Evolutionary conservation across 371 early-diverging fungal species (phyloP).

Genomic region (Mucor ambiguus): DNA sequence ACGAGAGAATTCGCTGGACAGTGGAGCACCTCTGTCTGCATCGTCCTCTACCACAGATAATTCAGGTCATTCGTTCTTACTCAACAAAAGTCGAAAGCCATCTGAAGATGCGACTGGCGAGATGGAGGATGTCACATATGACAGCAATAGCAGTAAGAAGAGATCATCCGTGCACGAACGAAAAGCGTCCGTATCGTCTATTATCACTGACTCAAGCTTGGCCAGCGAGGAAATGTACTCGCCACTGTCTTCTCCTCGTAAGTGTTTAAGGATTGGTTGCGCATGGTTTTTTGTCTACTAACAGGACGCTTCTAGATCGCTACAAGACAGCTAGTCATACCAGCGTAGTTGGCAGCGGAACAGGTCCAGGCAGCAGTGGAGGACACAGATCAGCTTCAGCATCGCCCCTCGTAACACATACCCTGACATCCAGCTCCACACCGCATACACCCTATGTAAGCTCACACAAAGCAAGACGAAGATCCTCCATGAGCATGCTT

Average conservation of each 20-base stretch:
- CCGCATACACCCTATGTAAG: slow-evolving; percentile 16
- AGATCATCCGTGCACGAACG: slow-evolving; percentile 25
- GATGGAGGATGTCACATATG: slow-evolving; percentile 15
- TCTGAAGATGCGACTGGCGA: slow-evolving; percentile 13
- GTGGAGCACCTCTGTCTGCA: slow-evolving; percentile 16
- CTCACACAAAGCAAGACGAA: slow-evolving; percentile 22
- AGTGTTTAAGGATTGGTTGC: neutral
- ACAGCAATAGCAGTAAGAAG: neutral
- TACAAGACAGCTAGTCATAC: neutral
- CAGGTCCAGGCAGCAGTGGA: slow-evolving; percentile 10
- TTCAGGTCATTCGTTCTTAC: slow-evolving; percentile 1
- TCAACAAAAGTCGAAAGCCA: slow-evolving; percentile 4
- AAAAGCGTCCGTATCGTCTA: slow-evolving; percentile 32
- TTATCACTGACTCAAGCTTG: slow-evolving; percentile 30
- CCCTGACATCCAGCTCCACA: slow-evolving; percentile 10
- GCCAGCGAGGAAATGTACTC: slow-evolving; percentile 29
- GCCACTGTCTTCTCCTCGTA: slow-evolving; percentile 30
- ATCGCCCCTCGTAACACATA: slow-evolving; percentile 18
- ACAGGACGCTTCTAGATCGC: slow-evolving; percentile 12
- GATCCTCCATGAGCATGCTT: slow-evolving; percentile 39
- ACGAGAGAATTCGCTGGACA: slow-evolving; percentile 24
- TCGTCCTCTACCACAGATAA: slow-evolving; percentile 18
- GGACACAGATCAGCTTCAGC: slow-evolving; percentile 22
- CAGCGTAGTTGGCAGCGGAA: neutral
- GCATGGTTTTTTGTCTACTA: neutral